Evolutionary conservation across 2,329 filamentous ascomycete genomes (phyloP).

Genomic region (Neonectria hederae): DNA sequence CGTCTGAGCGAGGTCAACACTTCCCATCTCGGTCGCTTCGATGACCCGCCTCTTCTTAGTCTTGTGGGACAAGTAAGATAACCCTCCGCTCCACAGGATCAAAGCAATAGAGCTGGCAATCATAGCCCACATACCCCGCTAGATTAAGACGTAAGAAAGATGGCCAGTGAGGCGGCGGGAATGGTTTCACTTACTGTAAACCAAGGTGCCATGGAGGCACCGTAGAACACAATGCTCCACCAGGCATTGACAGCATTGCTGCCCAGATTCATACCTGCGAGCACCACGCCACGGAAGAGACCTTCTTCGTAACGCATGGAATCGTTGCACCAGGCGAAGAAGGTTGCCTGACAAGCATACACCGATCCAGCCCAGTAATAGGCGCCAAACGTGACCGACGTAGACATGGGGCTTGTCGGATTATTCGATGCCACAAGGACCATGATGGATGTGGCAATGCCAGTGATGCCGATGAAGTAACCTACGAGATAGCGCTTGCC

Average conservation of each 20-base stretch:
- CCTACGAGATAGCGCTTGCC: constrained; percentile 73
- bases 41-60: constrained; percentile 8
- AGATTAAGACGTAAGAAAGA: constrained; percentile 15
- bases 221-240: constrained; percentile 79
- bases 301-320: constrained; percentile 71
- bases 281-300: constrained; percentile 70
- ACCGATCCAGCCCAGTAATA: constrained; percentile 77
- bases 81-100: constrained; percentile 65
- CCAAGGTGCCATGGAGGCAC: constrained; percentile 71
- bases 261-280: constrained; percentile 76
- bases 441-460: constrained; percentile 69
- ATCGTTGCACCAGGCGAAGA: constrained; percentile 81
- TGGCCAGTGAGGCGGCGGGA: constrained; percentile 5
- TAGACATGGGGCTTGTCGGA: constrained; percentile 52
- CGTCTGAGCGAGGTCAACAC: not conserved
- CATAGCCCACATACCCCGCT: constrained; percentile 80
- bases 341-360: constrained; percentile 78
- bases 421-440: constrained; percentile 63
- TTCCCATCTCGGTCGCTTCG: not conserved
- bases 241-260: constrained; percentile 76
- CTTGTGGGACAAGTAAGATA: constrained; percentile 52
- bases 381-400: constrained; percentile 66
- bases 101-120: constrained; percentile 70
- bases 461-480: constrained; percentile 73
- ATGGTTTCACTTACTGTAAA: constrained; percentile 62